Percentiles rank a stretch among this genome's conserved stretches.
These are phyloP conservation scores for Angomonas ambiguus DNA, from an alignment of 208 protist species.

Conservation along the genomic window DNA sequence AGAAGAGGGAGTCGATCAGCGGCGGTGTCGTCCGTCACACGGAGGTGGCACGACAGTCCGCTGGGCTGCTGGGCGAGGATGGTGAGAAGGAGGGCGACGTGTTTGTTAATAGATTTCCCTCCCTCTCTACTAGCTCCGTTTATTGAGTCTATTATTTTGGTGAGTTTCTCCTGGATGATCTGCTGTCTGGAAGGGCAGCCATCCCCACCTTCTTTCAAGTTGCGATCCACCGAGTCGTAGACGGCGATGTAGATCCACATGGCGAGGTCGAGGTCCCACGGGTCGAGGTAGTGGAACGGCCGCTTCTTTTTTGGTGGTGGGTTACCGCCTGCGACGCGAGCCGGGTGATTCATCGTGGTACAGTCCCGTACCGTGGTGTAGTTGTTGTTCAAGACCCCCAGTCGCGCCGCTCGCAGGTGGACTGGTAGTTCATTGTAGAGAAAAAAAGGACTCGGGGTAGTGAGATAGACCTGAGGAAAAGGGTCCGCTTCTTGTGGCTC, in stretches of 20 bases:
- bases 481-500: background rate
- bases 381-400: constrained; percentile 11
- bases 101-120: background rate
- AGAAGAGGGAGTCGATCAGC: background rate
- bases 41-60: background rate
- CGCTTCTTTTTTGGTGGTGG: background rate
- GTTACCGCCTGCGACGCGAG: too few relatives aligned
- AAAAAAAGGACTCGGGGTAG: background rate
- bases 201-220: background rate
- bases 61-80: background rate
- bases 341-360: background rate
- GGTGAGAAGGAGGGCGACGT: background rate
- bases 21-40: background rate
- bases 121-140: background rate
- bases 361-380: constrained; percentile 8
- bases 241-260: background rate
- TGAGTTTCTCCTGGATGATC: background rate
- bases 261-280: constrained; percentile 8
- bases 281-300: background rate
- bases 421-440: constrained; percentile 5
- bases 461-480: background rate
- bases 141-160: background rate
- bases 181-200: too few relatives aligned
- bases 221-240: background rate
- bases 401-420: constrained; percentile 4